Percentiles rank a stretch among this genome's conserved stretches.
Evolutionary conservation across 441 rosid species (phyloP).

Genomic region (Raphanus hybrid): DNA sequence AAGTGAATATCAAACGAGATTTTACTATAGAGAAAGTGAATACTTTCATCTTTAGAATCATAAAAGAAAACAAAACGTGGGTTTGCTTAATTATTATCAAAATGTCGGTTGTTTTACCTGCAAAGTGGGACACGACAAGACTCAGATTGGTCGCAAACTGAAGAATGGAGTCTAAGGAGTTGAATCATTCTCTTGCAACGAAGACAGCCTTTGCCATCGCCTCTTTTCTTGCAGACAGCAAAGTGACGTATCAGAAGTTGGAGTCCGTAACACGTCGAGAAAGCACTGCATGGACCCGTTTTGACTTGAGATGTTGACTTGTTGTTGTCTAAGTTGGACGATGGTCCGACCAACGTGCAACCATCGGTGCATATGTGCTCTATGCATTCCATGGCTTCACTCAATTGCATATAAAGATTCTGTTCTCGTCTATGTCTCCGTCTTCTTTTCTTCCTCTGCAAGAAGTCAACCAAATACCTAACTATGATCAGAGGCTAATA

Average conservation of each 20-base stretch:
- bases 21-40: conserved; percentile 15
- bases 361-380: conserved; percentile 93
- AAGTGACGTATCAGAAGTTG: conserved; percentile 81
- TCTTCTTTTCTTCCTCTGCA: conserved; percentile 73
- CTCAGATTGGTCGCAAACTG: conserved; percentile 66
- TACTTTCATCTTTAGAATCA: conserved; percentile 8
- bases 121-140: conserved; percentile 89
- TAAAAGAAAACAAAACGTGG: neutral
- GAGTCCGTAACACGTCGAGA: conserved; percentile 72
- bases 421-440: conserved; percentile 62
- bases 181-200: conserved; percentile 95
- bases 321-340: conserved; percentile 35
- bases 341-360: conserved; percentile 78
- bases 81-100: conserved; percentile 1
- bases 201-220: conserved; percentile 63
- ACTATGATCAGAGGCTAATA: conserved; percentile 2
- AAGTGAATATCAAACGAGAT: conserved; percentile 13
- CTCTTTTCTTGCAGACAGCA: conserved; percentile 64
- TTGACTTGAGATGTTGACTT: conserved; percentile 39
- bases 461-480: conserved; percentile 10
- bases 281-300: conserved; percentile 59
- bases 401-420: conserved; percentile 64
- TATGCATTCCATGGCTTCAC: conserved; percentile 84
- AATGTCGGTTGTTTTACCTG: conserved; percentile 52
- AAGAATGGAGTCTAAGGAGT: conserved; percentile 83